Evolutionary conservation across 2,329 filamentous ascomycete species (phyloP).

Genomic region (Colletotrichum brevisporum): DNA sequence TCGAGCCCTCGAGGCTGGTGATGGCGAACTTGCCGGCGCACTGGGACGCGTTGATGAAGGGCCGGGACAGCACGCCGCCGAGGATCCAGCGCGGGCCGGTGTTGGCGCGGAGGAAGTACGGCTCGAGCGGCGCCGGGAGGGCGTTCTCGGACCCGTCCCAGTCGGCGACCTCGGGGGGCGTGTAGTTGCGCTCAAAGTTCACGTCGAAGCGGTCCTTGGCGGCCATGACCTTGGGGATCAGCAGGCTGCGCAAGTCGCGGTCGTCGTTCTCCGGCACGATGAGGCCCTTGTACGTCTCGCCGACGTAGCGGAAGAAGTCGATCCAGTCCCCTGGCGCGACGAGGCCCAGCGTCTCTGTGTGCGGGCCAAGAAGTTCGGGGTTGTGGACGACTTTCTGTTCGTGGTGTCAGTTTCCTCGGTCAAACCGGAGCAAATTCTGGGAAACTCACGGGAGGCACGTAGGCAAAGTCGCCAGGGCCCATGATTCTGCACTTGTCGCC

Average conservation of each 20-base stretch:
- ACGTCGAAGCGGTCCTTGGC: conserved; percentile 70
- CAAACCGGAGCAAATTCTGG: background rate
- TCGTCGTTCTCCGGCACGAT: conserved; percentile 66
- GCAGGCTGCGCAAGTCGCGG: conserved; percentile 63
- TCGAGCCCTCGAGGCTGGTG: conserved; percentile 64
- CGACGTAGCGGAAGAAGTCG: conserved; percentile 72
- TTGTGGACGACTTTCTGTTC: conserved; percentile 66
- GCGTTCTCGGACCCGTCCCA: conserved; percentile 58
- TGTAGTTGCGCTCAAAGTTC: conserved; percentile 63
- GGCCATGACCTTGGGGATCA: conserved; percentile 69
- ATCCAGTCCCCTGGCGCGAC: conserved; percentile 72
- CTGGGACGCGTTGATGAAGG: conserved; percentile 64
- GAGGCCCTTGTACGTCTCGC: conserved; percentile 64
- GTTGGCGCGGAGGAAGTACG: conserved; percentile 67
- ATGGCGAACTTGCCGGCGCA: conserved; percentile 65
- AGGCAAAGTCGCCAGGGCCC: conserved; percentile 70
- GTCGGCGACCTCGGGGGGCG: conserved; percentile 58
- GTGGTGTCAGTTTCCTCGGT: background rate
- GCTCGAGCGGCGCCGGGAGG: conserved; percentile 54
- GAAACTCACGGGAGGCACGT: conserved; percentile 65
- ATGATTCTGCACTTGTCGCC: conserved; percentile 68
- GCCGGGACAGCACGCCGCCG: conserved; percentile 61
- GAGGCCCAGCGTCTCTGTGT: conserved; percentile 68
- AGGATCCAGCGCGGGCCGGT: conserved; percentile 62
- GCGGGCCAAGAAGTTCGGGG: conserved; percentile 66